Conservation (phyloP, 768 basidiomycete species). For the Suillus luteus region DNA sequence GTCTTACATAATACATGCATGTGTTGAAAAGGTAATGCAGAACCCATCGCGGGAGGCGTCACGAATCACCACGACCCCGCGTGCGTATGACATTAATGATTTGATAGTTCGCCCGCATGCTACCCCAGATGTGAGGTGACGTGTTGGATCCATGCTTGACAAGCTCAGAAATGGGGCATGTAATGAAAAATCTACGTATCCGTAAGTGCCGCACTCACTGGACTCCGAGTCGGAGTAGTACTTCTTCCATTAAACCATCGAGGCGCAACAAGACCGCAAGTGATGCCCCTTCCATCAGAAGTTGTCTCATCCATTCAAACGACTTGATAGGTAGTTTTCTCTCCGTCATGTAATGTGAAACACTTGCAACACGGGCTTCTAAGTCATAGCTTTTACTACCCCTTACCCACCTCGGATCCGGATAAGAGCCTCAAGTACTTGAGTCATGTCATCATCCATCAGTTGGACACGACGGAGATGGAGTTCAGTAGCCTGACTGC, state of each 20-base stretch:
- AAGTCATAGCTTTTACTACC: background rate
- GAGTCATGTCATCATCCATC: slow-evolving; percentile 1
- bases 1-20: slow-evolving; percentile 1
- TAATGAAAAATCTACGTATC: background rate
- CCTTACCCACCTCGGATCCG: slow-evolving; percentile 5
- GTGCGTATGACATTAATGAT: background rate
- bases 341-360: slow-evolving; percentile 5
- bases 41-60: slow-evolving; percentile 5
- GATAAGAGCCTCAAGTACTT: background rate
- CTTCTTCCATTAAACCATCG: background rate
- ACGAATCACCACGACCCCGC: slow-evolving; percentile 11
- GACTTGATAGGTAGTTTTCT: background rate
- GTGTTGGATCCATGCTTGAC: slow-evolving; percentile 2
- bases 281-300: background rate
- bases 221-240: too few relatives aligned
- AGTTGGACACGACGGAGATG: slow-evolving; percentile 4
- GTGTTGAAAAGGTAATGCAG: slow-evolving; percentile 7
- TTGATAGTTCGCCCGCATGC: slow-evolving; percentile 2
- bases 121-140: slow-evolving; percentile 5
- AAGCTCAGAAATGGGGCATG: background rate
- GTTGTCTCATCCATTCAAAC: background rate
- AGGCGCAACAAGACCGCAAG: slow-evolving; percentile 5
- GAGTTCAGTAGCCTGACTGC: background rate
- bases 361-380: slow-evolving; percentile 1
- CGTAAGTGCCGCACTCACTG: background rate